phyloP scores from a whole-genome alignment of 192 early-diverging fungal genomes.

The Entomortierella parvispora region DNA sequence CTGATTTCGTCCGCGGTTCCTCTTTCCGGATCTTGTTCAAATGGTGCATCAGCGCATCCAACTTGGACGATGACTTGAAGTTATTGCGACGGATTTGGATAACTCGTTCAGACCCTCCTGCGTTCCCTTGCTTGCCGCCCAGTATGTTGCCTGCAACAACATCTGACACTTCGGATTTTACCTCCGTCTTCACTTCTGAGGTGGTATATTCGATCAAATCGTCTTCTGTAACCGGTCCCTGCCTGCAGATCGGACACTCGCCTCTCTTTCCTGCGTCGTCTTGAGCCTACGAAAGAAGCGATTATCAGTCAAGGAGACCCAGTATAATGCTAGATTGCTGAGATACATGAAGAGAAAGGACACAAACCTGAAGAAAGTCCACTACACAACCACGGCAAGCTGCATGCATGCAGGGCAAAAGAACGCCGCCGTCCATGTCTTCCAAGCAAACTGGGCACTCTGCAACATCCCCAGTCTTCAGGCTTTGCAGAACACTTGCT shows the following conservation, averaged over 20 bases:
- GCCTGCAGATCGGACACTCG: conserved; percentile 66
- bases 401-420: conserved; percentile 68
- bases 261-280: conserved; percentile 57
- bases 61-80: conserved; percentile 57
- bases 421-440: conserved; percentile 53
- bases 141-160: conserved; percentile 17
- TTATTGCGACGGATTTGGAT: conserved; percentile 48
- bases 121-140: background rate
- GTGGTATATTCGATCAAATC: conserved; percentile 54
- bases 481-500: conserved; percentile 50
- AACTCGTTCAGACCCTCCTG: conserved; percentile 5
- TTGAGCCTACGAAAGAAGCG: conserved; percentile 32
- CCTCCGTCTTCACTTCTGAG: background rate
- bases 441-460: conserved; percentile 71
- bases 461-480: conserved; percentile 33
- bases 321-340: background rate
- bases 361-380: conserved; percentile 60
- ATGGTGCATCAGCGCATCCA: conserved; percentile 58
- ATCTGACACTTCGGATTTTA: conserved; percentile 1
- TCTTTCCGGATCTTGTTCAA: conserved; percentile 30
- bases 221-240: conserved; percentile 56
- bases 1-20: conserved; percentile 68
- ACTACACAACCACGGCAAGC: conserved; percentile 63
- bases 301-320: no score
- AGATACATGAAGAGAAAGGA: background rate